phyloP scores from a whole-genome alignment of 2,329 filamentous ascomycete species.

The Fusarium verticillioides region DNA sequence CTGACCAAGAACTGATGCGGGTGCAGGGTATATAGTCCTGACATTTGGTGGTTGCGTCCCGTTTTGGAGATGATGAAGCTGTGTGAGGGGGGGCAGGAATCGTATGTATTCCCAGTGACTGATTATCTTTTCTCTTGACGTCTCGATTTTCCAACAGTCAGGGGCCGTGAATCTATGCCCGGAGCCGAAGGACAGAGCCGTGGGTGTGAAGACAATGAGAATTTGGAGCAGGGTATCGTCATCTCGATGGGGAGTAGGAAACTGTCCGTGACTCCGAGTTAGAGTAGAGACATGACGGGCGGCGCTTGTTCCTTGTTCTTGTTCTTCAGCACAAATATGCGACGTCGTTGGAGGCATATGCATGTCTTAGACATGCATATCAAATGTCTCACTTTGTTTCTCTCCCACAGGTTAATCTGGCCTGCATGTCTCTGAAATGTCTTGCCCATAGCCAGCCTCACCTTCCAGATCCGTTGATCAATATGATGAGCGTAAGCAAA shows the following conservation, averaged over 20 bases:
- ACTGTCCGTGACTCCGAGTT: conserved; percentile 5
- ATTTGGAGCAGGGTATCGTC: background rate
- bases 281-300: background rate
- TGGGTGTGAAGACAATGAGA: conserved; percentile 3
- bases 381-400: conserved; percentile 51
- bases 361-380: conserved; percentile 51
- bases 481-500: conserved; percentile 23
- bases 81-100: conserved; percentile 14
- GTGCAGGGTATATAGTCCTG: conserved; percentile 28
- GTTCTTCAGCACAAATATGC: conserved; percentile 36
- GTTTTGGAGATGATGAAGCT: conserved; percentile 22
- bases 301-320: conserved; percentile 8
- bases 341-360: conserved; percentile 42
- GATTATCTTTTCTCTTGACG: conserved; percentile 27
- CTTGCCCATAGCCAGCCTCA: conserved; percentile 35
- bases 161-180: conserved; percentile 18
- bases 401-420: conserved; percentile 52
- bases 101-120: conserved; percentile 25
- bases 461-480: conserved; percentile 2
- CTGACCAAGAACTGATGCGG: conserved; percentile 38
- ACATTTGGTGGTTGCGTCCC: conserved; percentile 24
- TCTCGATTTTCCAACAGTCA: conserved; percentile 6
- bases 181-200: conserved; percentile 13
- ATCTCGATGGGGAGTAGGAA: background rate
- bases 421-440: conserved; percentile 42